A percentile compares a stretch with the other conserved stretches of the same genome.
Evolutionary conservation across 2,329 filamentous ascomycete species (phyloP).

Genomic region (Pseudohalonectria lignicola): DNA sequence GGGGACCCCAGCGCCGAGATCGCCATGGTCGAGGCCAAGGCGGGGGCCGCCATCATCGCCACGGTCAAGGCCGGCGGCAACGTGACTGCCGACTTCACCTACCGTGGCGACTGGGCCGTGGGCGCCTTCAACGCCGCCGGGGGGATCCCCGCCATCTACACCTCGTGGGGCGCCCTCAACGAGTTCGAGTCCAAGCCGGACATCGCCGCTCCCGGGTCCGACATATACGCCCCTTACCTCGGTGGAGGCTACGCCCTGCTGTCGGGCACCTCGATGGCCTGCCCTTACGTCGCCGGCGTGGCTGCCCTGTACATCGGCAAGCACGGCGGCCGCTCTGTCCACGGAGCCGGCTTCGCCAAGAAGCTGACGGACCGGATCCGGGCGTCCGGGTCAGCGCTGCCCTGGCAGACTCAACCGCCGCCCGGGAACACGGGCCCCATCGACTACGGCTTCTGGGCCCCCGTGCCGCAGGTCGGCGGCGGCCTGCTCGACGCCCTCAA

Average conservation of each 20-base stretch:
- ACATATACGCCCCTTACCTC: slow-evolving; percentile 33
- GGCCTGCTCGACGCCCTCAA: slow-evolving; percentile 24
- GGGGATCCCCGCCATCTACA: slow-evolving; percentile 23
- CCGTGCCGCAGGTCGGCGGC: slow-evolving; percentile 5
- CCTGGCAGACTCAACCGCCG: slow-evolving; percentile 10
- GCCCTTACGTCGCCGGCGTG: slow-evolving; percentile 31
- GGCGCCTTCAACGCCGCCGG: slow-evolving; percentile 15
- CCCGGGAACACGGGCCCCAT: slow-evolving; percentile 6
- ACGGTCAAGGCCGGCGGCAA: slow-evolving; percentile 16
- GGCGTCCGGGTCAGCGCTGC: slow-evolving; percentile 16
- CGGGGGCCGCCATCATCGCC: slow-evolving; percentile 19
- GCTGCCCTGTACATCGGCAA: slow-evolving; percentile 22
- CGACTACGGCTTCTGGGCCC: slow-evolving; percentile 7
- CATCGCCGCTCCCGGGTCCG: slow-evolving; percentile 27
- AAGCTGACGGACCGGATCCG: slow-evolving; percentile 17
- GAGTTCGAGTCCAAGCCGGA: slow-evolving; percentile 30
- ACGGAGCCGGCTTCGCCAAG: slow-evolving; percentile 17
- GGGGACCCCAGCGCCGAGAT: not conserved
- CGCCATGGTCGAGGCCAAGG: slow-evolving; percentile 3
- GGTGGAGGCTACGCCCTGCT: slow-evolving; percentile 22
- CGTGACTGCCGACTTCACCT: slow-evolving; percentile 24
- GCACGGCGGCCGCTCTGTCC: slow-evolving; percentile 16
- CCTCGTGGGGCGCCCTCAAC: slow-evolving; percentile 29
- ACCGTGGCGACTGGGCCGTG: slow-evolving; percentile 17
- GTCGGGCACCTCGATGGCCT: slow-evolving; percentile 36